phyloP scores from a whole-genome alignment of 2,329 filamentous ascomycete genomes.

The Hansfordia pulvinata region DNA sequence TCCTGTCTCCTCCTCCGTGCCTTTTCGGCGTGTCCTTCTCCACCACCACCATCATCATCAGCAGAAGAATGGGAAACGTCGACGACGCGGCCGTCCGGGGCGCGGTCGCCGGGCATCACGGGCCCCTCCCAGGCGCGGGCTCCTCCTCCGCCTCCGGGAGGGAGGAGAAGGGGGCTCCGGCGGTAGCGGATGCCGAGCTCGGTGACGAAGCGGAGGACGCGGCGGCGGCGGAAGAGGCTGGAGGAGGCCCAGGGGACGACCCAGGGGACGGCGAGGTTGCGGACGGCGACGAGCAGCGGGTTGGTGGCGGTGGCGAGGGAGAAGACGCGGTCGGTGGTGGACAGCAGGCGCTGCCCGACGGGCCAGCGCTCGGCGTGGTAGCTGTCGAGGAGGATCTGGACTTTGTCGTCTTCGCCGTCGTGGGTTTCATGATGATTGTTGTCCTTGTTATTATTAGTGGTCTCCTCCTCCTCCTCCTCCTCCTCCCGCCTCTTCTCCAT shows the following conservation, averaged over 20 bases:
- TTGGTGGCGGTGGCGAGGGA: conserved; percentile 13
- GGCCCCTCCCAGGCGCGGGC: background rate
- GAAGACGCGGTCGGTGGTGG: conserved; percentile 24
- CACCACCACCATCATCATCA: too few species aligned
- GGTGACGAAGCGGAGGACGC: conserved; percentile 23
- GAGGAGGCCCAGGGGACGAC: conserved; percentile 19
- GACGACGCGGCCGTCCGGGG: background rate
- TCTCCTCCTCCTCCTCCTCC: too few species aligned
- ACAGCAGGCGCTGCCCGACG: conserved; percentile 26
- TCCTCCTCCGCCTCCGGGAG: conserved; percentile 9
- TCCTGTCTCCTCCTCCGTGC: too few species aligned
- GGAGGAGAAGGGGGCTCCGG: conserved; percentile 17
- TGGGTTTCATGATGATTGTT: too few species aligned
- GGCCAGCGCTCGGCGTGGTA: conserved; percentile 31
- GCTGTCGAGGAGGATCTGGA: conserved; percentile 27
- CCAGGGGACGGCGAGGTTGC: conserved; percentile 20
- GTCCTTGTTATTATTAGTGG: too few species aligned
- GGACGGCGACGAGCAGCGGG: conserved; percentile 10
- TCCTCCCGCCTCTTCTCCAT: too few species aligned
- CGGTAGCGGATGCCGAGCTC: conserved; percentile 26
- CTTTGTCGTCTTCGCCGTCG: too few species aligned
- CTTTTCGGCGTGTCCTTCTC: too few species aligned
- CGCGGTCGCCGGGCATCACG: too few species aligned
- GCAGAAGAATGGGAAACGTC: too few species aligned
- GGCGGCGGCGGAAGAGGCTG: conserved; percentile 7